Conservation (phyloP, 1,139 yeast species). For the Diutina siamensis region DNA sequence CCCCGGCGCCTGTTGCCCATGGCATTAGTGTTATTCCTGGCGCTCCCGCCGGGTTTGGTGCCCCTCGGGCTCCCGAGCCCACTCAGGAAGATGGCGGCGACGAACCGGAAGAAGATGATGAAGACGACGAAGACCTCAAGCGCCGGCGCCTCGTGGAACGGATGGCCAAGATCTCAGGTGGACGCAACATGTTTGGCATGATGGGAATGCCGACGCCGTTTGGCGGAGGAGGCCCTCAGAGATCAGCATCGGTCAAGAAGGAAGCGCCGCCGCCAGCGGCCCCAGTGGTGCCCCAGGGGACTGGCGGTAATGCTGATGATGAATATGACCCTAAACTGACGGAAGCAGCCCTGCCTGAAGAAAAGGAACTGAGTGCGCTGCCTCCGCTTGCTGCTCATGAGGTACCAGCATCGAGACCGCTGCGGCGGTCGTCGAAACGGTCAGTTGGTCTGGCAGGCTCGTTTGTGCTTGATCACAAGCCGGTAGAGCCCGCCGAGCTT, state of each 20-base stretch:
- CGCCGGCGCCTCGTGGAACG: conserved; percentile 68
- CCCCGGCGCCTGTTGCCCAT: neutral
- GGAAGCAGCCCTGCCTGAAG: neutral
- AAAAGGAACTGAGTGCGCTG: neutral
- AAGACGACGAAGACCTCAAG: conserved; percentile 34
- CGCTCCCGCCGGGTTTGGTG: neutral
- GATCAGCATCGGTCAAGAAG: conserved; percentile 21
- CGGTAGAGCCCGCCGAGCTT: conserved; percentile 10
- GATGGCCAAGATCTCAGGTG: conserved; percentile 92
- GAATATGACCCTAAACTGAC: neutral
- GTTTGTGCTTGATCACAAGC: neutral
- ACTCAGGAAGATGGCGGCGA: neutral
- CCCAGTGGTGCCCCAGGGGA: neutral
- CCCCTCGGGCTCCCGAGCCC: neutral
- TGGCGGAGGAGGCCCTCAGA: conserved; percentile 13
- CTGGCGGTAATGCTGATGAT: neutral
- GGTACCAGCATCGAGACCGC: too few species aligned
- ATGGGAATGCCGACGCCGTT: conserved; percentile 56
- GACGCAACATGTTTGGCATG: conserved; percentile 82
- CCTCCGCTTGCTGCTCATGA: neutral
- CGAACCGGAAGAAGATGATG: conserved; percentile 13
- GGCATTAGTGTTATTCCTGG: neutral
- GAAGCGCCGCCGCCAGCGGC: neutral
- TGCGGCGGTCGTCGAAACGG: conserved; percentile 3
- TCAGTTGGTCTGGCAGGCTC: neutral